These are phyloP conservation scores for Mycosphaerelloides madeirae DNA, from an alignment of 2,329 filamentous ascomycete species.

Conservation along the genomic window DNA sequence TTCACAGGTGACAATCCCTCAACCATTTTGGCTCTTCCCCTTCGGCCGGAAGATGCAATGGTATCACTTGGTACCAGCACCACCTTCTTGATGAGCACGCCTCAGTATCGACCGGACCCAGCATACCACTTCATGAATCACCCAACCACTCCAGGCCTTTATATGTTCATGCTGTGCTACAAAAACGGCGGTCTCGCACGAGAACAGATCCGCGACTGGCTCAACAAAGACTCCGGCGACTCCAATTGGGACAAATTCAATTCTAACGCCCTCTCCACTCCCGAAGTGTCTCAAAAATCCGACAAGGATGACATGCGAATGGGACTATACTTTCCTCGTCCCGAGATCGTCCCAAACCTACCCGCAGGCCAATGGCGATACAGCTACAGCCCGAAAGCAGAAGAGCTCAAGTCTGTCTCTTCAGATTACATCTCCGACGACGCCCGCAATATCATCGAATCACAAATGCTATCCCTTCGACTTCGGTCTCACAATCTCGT, in stretches of 20 bases:
- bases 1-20: constrained; percentile 96
- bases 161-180: constrained; percentile 99
- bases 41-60: constrained; percentile 85
- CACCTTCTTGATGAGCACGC: constrained; percentile 95
- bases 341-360: constrained; percentile 93
- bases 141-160: constrained; percentile 80
- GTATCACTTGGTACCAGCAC: constrained; percentile 92
- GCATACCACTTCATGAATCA: constrained; percentile 98
- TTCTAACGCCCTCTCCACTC: constrained; percentile 60
- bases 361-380: constrained; percentile 82
- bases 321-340: constrained; percentile 90
- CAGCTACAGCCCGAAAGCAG: constrained; percentile 50
- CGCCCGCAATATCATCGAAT: constrained; percentile 83
- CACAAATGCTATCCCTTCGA: constrained; percentile 87
- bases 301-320: constrained; percentile 62
- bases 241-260: constrained; percentile 77
- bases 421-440: constrained; percentile 56
- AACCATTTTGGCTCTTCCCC: constrained; percentile 84
- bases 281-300: constrained; percentile 61
- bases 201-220: constrained; percentile 78
- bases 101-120: constrained; percentile 82
- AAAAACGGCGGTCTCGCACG: constrained; percentile 95
- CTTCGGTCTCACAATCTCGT: constrained; percentile 78
- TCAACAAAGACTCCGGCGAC: constrained; percentile 53
- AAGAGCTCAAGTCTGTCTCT: constrained; percentile 38